phyloP scores from a whole-genome alignment of 768 basidiomycete genomes.

The Udeniomyces megalosporus region DNA sequence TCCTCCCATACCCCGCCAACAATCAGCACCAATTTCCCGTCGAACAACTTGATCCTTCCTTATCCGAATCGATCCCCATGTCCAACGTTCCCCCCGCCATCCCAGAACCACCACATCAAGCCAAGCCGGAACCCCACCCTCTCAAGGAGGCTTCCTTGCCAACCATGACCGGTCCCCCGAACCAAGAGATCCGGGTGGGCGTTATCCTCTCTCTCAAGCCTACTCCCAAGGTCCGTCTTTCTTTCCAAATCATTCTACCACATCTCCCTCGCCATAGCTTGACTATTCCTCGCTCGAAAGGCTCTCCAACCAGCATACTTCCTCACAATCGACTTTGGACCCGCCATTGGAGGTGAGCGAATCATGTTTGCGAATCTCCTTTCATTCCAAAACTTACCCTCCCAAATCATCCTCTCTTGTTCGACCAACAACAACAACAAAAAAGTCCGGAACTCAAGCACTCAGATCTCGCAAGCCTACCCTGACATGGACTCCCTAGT shows the following conservation, averaged over 20 bases:
- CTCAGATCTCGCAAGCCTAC: conserved; percentile 8
- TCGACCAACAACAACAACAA: no score
- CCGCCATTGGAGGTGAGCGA: no score
- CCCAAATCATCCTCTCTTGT: no score
- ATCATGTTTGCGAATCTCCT: no score
- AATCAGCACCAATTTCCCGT: no score
- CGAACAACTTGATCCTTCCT: no score
- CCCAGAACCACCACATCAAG: not conserved
- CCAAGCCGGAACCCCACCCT: conserved; percentile 1
- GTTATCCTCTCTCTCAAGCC: conserved; percentile 8
- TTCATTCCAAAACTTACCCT: no score
- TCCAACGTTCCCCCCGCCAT: not conserved
- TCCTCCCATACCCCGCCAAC: no score
- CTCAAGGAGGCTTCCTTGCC: conserved; percentile 14
- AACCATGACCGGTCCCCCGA: not conserved
- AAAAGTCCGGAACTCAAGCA: conserved; percentile 4
- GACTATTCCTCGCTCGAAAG: no score
- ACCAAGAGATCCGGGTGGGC: conserved; percentile 13
- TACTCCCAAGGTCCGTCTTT: conserved; percentile 1
- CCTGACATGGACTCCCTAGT: conserved; percentile 2
- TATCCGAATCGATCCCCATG: not conserved
- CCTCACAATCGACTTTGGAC: conserved; percentile 13
- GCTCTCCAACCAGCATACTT: conserved; percentile 11
- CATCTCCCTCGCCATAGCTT: no score
- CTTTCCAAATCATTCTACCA: no score